Evolutionary conservation across 768 basidiomycete genomes (phyloP).

Genomic region (Lentinula detonsa): DNA sequence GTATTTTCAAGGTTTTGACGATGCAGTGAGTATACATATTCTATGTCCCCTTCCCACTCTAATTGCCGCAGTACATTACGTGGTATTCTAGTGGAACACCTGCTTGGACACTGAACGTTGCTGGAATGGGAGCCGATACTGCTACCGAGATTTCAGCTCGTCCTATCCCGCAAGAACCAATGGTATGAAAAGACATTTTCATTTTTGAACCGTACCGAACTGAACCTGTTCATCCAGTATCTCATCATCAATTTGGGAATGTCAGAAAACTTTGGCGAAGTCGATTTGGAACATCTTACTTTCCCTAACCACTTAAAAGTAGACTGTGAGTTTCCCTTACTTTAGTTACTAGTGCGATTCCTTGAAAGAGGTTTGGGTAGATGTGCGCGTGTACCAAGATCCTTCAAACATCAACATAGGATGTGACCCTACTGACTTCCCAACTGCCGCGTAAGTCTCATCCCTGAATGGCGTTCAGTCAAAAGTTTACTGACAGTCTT

Average conservation of each 20-base stretch:
- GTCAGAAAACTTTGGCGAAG: constrained; percentile 67
- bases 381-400: constrained; percentile 69
- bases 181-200: constrained; percentile 42
- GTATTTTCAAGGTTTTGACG: constrained; percentile 56
- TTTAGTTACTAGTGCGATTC: background rate
- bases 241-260: constrained; percentile 81
- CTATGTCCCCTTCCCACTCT: background rate
- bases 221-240: constrained; percentile 40
- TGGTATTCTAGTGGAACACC: constrained; percentile 70
- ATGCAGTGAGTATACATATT: constrained; percentile 37
- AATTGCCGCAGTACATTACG: constrained; percentile 59
- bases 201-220: background rate
- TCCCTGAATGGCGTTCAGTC: background rate
- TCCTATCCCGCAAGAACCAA: constrained; percentile 77
- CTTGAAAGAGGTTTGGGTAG: background rate
- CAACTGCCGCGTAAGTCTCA: constrained; percentile 46
- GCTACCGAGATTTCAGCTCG: constrained; percentile 55
- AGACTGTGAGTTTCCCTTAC: constrained; percentile 21
- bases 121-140: constrained; percentile 60
- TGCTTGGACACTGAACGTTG: constrained; percentile 71
- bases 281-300: constrained; percentile 61
- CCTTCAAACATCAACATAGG: constrained; percentile 59
- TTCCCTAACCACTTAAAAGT: constrained; percentile 57
- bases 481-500: background rate
- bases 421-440: constrained; percentile 61